These are phyloP conservation scores for Aspergillus persii DNA, from an alignment of 2,329 filamentous ascomycete genomes.

Conservation along the genomic window DNA sequence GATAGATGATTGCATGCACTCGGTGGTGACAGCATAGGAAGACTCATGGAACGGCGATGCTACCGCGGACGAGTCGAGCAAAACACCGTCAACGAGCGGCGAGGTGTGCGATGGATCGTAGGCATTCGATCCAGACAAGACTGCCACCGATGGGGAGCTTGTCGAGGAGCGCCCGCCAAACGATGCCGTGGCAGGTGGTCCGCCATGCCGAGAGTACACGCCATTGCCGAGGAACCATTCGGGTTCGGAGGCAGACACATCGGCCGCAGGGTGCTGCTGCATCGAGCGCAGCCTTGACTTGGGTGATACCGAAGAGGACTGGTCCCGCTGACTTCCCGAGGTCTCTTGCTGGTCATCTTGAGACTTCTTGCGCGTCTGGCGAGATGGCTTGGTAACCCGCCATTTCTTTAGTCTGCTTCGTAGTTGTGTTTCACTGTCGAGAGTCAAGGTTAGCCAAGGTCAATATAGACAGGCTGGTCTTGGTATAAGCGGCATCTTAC, in stretches of 20 bases:
- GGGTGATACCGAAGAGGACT: conserved; percentile 12
- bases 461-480: not conserved
- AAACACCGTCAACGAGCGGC: conserved; percentile 22
- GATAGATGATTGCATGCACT: conserved; percentile 29
- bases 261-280: conserved; percentile 7
- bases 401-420: conserved; percentile 46
- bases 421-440: conserved; percentile 43
- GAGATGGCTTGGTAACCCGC: conserved; percentile 46
- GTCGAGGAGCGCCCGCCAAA: conserved; percentile 13
- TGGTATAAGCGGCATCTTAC: conserved; percentile 26
- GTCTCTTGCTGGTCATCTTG: conserved; percentile 18
- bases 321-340: conserved; percentile 13
- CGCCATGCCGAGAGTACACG: conserved; percentile 9
- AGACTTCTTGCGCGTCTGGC: conserved; percentile 42
- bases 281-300: conserved; percentile 8
- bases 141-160: conserved; percentile 12
- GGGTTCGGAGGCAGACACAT: conserved; percentile 7
- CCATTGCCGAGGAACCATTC: conserved; percentile 20
- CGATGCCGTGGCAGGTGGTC: conserved; percentile 8
- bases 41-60: conserved; percentile 22
- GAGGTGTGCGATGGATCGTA: conserved; percentile 29
- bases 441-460: not conserved
- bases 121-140: conserved; percentile 20
- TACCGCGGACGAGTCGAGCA: conserved; percentile 27
- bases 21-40: conserved; percentile 27